These are phyloP conservation scores for Echeveria elegans DNA, from an alignment of 164 flowering plant genomes.

Conservation along the genomic window DNA sequence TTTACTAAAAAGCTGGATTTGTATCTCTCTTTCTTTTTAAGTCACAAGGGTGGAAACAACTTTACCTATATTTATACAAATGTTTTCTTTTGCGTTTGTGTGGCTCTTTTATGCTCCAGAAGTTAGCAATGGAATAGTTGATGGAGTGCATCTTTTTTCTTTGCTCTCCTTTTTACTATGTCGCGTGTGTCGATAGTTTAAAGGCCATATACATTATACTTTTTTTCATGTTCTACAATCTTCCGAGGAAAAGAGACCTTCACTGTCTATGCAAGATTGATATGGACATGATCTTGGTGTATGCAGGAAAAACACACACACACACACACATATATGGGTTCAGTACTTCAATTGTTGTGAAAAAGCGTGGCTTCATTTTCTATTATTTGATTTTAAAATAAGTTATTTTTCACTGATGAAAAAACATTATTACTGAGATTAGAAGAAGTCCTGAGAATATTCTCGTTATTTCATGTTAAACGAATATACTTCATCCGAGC, in stretches of 20 bases:
- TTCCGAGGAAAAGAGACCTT: neutral
- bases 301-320: neutral
- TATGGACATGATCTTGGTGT: neutral
- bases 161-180: neutral
- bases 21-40: neutral
- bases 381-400: too few species aligned
- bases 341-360: neutral
- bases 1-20: conserved; percentile 8
- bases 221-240: conserved; percentile 2
- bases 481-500: neutral
- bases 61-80: conserved; percentile 9
- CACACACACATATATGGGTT: neutral
- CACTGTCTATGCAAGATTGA: neutral
- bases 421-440: neutral
- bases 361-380: neutral
- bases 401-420: too few species aligned
- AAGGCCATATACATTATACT: neutral
- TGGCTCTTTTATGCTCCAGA: neutral
- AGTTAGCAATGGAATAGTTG: neutral
- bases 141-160: neutral
- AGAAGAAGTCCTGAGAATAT: neutral
- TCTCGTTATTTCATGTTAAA: neutral
- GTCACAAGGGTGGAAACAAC: conserved; percentile 7
- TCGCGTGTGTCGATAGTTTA: neutral
- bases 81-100: conserved; percentile 5